Conservation (phyloP, 1,284 basidiomycete genomes). For the Ceratobasidium sp. region DNA sequence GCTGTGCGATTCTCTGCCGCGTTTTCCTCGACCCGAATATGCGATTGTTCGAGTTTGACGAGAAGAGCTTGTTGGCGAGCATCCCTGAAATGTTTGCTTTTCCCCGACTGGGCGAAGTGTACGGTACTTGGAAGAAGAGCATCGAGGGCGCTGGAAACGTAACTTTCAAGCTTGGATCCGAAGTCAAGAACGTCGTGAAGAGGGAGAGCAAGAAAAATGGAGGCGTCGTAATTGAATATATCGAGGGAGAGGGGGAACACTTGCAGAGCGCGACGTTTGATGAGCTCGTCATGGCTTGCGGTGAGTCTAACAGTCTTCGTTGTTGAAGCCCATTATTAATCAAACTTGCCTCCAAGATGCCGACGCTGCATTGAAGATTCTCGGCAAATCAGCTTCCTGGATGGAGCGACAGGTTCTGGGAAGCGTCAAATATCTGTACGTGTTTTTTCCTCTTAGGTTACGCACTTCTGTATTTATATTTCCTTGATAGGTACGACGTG, state of each 20-base stretch:
- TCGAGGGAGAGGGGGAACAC: constrained; percentile 46
- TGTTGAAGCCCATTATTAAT: background rate
- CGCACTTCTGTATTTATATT: too few species aligned
- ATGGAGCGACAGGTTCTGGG: constrained; percentile 66
- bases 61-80: constrained; percentile 37
- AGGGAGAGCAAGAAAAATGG: constrained; percentile 44
- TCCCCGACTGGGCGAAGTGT: constrained; percentile 36
- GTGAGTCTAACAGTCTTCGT: background rate
- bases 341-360: constrained; percentile 46
- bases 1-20: constrained; percentile 63
- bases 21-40: constrained; percentile 67
- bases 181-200: constrained; percentile 54
- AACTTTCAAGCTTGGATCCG: constrained; percentile 53
- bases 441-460: background rate
- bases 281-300: constrained; percentile 18
- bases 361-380: constrained; percentile 48
- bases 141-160: constrained; percentile 56
- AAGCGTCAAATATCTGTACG: constrained; percentile 57
- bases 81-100: constrained; percentile 40
- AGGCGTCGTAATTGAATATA: constrained; percentile 40
- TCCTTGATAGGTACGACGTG: constrained; percentile 55
- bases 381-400: constrained; percentile 60
- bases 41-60: constrained; percentile 49
- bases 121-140: constrained; percentile 54
- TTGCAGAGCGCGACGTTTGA: constrained; percentile 33